Evolutionary conservation across 306 rosid genomes (phyloP).

Genomic region (Malus domestica): ASM211411v1 NC_041791.1:35936501-35937000

Average conservation of each 20-base stretch:
- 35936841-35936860: not conserved
- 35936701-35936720: not conserved
- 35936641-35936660: too few relatives aligned
- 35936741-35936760: not conserved
- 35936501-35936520: not conserved
- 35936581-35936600: too few relatives aligned
- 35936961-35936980: not conserved
- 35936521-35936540: not conserved
- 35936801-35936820: not conserved
- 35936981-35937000: not conserved
- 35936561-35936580: too few relatives aligned
- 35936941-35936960: not conserved
- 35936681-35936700: rapidly evolving
- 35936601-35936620: too few relatives aligned
- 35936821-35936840: not conserved
- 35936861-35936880: not conserved
- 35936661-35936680: too few relatives aligned
- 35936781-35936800: not conserved
- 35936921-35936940: not conserved
- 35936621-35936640: too few relatives aligned
- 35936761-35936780: not conserved
- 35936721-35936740: not conserved
- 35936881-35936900: not conserved
- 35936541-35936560: too few relatives aligned
- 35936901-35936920: not conserved